Evolutionary conservation across 2,329 filamentous ascomycete genomes (phyloP).

Genomic region (Pestalotiopsis fici): DNA sequence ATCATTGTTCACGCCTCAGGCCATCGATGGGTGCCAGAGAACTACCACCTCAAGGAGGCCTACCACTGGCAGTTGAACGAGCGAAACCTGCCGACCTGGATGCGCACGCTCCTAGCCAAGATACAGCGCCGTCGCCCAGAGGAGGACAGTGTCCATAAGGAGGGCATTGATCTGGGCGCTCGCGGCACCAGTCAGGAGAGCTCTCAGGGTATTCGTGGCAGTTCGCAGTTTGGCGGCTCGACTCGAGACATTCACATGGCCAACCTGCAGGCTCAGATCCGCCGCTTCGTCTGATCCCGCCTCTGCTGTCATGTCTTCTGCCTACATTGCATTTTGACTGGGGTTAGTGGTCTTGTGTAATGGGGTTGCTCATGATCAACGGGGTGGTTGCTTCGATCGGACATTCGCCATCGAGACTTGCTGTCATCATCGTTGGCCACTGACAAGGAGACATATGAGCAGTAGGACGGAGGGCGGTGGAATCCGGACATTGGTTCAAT

Average conservation of each 20-base stretch:
- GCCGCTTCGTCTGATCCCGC: not conserved
- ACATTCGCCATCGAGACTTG: no score
- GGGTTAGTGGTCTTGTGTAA: no score
- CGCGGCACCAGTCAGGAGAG: slow-evolving; percentile 15
- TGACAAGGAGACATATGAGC: no score
- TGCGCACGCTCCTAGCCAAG: slow-evolving; percentile 38
- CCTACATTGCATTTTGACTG: no score
- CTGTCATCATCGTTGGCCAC: no score
- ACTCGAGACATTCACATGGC: slow-evolving; percentile 11
- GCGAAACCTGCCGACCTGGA: slow-evolving; percentile 59
- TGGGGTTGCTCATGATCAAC: no score
- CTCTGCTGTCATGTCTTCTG: not conserved
- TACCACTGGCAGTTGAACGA: slow-evolving; percentile 56
- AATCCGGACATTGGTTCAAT: no score
- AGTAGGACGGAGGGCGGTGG: no score
- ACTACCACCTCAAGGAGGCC: slow-evolving; percentile 55
- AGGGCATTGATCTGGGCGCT: slow-evolving; percentile 30
- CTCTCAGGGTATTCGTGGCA: no score
- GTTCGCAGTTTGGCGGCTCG: no score
- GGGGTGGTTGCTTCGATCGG: no score
- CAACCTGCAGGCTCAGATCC: not conserved
- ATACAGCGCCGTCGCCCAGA: slow-evolving; percentile 14
- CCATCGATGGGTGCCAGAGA: slow-evolving; percentile 49
- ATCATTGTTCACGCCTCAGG: slow-evolving; percentile 43
- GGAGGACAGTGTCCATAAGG: slow-evolving; percentile 21